Conservation (phyloP, 2,329 filamentous ascomycete genomes). For the Arthroderma sp. region DNA sequence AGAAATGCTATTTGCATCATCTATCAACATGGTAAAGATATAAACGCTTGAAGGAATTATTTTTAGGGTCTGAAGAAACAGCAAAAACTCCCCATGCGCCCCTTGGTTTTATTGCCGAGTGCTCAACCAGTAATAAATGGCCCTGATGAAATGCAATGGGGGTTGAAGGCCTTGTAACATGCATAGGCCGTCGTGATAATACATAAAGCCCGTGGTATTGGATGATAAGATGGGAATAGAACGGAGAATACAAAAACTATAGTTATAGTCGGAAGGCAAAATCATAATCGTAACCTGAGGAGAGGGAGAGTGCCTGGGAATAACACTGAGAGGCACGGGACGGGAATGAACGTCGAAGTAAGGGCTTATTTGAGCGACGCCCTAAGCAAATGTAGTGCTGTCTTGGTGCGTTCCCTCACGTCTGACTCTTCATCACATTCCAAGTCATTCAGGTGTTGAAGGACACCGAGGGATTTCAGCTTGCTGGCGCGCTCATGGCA, state of each 20-base stretch:
- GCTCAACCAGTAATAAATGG: no score
- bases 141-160: no score
- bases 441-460: constrained; percentile 50
- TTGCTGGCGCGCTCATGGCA: constrained; percentile 55
- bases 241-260: not conserved
- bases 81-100: no score
- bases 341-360: not conserved
- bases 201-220: no score
- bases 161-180: no score
- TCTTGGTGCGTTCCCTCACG: constrained; percentile 71
- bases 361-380: not conserved
- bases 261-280: not conserved
- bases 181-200: no score
- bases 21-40: no score
- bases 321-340: not conserved
- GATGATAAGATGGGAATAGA: not conserved
- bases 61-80: no score
- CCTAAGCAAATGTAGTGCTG: constrained; percentile 58
- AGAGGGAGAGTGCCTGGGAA: not conserved
- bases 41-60: no score
- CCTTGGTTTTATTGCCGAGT: no score
- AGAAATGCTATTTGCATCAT: no score
- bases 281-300: not conserved
- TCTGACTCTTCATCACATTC: constrained; percentile 62
- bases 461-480: constrained; percentile 58